Conservation (phyloP, 441 rosid species). For the Cnidoscolus chayamansa region DNA sequence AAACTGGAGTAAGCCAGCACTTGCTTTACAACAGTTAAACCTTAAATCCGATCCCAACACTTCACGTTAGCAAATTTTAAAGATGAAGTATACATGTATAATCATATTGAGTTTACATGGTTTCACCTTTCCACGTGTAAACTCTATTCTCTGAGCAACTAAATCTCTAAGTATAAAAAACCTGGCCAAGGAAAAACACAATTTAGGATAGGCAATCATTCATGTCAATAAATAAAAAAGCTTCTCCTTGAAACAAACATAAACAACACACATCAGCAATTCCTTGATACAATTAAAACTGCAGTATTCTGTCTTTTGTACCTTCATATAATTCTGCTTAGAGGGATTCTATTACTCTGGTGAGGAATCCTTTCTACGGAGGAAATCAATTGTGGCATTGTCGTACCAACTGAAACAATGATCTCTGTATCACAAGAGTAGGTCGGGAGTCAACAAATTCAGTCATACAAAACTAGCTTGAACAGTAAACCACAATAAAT, state of each 20-base stretch:
- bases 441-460: background rate
- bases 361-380: slow-evolving; percentile 45
- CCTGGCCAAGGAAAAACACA: background rate
- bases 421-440: slow-evolving; percentile 62
- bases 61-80: background rate
- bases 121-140: background rate
- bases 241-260: background rate
- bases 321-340: slow-evolving; percentile 50
- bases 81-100: background rate
- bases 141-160: background rate
- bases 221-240: background rate
- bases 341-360: slow-evolving; percentile 51
- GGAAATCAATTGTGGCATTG: slow-evolving; percentile 86
- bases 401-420: slow-evolving; percentile 96
- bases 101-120: background rate
- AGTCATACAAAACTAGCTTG: slow-evolving; percentile 4
- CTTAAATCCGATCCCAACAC: no score
- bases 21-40: background rate
- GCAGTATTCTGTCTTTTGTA: slow-evolving; percentile 5
- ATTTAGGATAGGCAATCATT: background rate
- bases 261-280: background rate
- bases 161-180: background rate
- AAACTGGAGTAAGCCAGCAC: background rate
- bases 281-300: background rate
- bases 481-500: background rate